phyloP scores from a whole-genome alignment of 2,329 filamentous ascomycete species.

The Alternaria ventricosa region DNA sequence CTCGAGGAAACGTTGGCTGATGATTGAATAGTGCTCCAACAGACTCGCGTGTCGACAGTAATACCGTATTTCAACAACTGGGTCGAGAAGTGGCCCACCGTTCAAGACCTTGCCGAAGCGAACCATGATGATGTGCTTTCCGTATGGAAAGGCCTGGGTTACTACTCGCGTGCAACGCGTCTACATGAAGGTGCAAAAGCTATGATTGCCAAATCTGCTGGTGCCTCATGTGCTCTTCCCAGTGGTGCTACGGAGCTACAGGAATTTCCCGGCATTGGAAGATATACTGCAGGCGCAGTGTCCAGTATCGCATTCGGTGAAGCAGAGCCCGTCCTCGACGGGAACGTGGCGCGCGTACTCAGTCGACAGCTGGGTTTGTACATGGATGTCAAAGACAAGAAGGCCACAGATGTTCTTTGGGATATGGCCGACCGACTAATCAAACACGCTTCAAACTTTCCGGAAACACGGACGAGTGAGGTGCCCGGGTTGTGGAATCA shows the following conservation, averaged over 20 bases:
- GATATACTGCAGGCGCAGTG: slow-evolving; percentile 69
- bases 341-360: slow-evolving; percentile 67
- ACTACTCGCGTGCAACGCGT: slow-evolving; percentile 68
- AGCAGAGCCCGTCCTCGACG: slow-evolving; percentile 67
- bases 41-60: slow-evolving; percentile 68
- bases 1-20: background rate
- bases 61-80: slow-evolving; percentile 69
- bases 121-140: slow-evolving; percentile 62
- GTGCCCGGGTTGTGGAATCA: slow-evolving; percentile 68
- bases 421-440: slow-evolving; percentile 64
- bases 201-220: slow-evolving; percentile 49
- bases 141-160: slow-evolving; percentile 67
- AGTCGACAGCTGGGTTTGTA: slow-evolving; percentile 66
- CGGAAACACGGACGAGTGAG: slow-evolving; percentile 51
- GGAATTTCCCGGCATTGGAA: slow-evolving; percentile 65
- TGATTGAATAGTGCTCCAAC: slow-evolving; percentile 61
- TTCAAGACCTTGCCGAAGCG: slow-evolving; percentile 63
- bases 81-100: slow-evolving; percentile 67
- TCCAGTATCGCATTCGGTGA: slow-evolving; percentile 68
- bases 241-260: slow-evolving; percentile 53
- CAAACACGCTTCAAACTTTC: slow-evolving; percentile 54
- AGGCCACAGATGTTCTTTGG: slow-evolving; percentile 63
- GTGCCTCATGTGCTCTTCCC: slow-evolving; percentile 59
- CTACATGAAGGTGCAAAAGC: slow-evolving; percentile 64
- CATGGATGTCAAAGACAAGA: slow-evolving; percentile 64